Evolutionary conservation across 2,329 filamentous ascomycete genomes (phyloP).

Genomic region (Xylariaceae sp.): DNA sequence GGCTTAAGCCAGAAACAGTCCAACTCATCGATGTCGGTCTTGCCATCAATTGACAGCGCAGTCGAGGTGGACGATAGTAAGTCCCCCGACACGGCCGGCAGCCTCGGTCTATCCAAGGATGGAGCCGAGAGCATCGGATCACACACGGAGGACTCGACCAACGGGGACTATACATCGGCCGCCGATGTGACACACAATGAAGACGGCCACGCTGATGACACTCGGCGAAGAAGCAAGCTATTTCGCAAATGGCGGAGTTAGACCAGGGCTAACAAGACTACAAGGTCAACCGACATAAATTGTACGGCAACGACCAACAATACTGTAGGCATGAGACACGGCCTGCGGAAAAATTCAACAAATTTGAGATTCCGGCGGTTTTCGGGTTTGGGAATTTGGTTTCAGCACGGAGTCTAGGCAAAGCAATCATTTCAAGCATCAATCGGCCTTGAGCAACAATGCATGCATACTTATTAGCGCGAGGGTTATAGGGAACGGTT

Average conservation of each 20-base stretch:
- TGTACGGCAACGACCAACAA: not conserved
- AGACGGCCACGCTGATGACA: slow-evolving; percentile 21
- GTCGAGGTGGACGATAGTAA: slow-evolving; percentile 26
- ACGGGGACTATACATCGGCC: slow-evolving; percentile 24
- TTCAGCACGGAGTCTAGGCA: not conserved
- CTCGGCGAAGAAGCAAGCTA: slow-evolving; percentile 24
- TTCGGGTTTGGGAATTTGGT: not conserved
- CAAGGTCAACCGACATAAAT: not conserved
- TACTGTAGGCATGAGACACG: slow-evolving; percentile 1
- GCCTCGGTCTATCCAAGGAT: slow-evolving; percentile 38
- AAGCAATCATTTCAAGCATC: not conserved
- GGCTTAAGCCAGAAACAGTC: slow-evolving; percentile 40
- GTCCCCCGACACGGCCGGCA: slow-evolving; percentile 17
- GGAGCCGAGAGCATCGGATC: slow-evolving; percentile 45
- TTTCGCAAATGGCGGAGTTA: slow-evolving; percentile 31
- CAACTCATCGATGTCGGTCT: slow-evolving; percentile 9
- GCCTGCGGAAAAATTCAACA: not conserved
- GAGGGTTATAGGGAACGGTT: not conserved
- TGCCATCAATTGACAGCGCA: slow-evolving; percentile 28
- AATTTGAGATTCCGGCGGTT: not conserved
- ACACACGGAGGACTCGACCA: slow-evolving; percentile 27
- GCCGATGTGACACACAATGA: slow-evolving; percentile 23
- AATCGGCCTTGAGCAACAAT: not conserved
- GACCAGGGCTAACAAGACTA: slow-evolving; percentile 22
- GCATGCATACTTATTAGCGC: not conserved